Conservation (phyloP, 2,329 filamentous ascomycete species). For the Trichoderma oligosporum region DNA sequence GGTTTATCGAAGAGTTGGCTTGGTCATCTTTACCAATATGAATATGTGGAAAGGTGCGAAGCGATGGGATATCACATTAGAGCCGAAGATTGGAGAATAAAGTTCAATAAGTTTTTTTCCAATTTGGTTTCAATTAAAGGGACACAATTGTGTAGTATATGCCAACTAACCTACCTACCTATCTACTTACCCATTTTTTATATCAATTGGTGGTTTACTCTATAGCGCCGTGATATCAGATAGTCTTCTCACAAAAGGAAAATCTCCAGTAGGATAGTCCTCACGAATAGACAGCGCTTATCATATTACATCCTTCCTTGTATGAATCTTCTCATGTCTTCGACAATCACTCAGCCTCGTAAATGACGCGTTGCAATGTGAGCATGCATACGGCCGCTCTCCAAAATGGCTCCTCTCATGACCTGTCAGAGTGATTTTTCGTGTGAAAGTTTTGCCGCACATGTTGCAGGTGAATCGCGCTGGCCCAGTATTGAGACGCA, state of each 20-base stretch:
- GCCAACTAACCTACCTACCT: too few species aligned
- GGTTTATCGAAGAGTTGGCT: background rate
- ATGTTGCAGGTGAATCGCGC: background rate
- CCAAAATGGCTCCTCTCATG: constrained; percentile 12
- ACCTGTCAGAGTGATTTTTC: background rate
- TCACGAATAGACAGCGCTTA: background rate
- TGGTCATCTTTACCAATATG: background rate
- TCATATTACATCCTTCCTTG: background rate
- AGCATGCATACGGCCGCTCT: background rate
- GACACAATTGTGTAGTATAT: too few species aligned
- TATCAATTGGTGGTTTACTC: too few species aligned
- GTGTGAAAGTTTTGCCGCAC: background rate
- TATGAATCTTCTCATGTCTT: constrained; percentile 1
- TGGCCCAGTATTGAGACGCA: background rate
- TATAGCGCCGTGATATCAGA: too few species aligned
- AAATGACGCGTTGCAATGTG: background rate
- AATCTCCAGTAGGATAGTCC: too few species aligned
- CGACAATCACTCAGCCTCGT: background rate
- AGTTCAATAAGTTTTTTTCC: too few species aligned
- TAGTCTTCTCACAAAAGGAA: too few species aligned
- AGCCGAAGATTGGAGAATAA: background rate
- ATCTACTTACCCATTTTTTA: too few species aligned
- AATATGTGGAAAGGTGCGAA: background rate
- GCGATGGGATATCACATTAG: background rate
- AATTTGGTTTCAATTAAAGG: too few species aligned